Percentiles rank a stretch among this genome's conserved stretches.
Evolutionary conservation across 2,329 filamentous ascomycete species (phyloP).

Genomic region (Curvularia verruculosa): DNA sequence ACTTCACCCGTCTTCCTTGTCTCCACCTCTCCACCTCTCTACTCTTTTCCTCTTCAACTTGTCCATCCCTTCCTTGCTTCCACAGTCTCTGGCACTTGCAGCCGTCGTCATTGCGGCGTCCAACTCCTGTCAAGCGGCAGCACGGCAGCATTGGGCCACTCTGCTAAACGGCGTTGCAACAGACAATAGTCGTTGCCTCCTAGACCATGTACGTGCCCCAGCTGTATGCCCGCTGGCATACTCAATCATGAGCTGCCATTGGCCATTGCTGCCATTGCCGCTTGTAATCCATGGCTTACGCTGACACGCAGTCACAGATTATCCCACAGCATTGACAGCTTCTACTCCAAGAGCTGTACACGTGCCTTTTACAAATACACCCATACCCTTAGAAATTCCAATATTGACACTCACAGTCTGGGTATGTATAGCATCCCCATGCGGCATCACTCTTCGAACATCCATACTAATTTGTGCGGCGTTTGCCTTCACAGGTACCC

Average conservation of each 20-base stretch:
- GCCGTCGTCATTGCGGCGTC: background rate
- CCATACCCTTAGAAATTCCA: background rate
- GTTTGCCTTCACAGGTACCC: slow-evolving; percentile 23
- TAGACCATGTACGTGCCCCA: background rate
- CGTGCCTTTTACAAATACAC: slow-evolving; percentile 1
- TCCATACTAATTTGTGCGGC: slow-evolving; percentile 17
- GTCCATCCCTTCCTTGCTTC: background rate
- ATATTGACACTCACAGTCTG: no score
- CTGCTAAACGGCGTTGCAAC: background rate
- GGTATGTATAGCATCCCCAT: background rate
- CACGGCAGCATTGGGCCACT: background rate
- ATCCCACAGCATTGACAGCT: background rate
- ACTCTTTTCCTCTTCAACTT: background rate
- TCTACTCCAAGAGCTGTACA: background rate
- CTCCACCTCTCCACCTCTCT: slow-evolving; percentile 14
- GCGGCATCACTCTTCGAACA: background rate
- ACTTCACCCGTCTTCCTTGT: slow-evolving; percentile 6
- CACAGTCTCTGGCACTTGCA: background rate
- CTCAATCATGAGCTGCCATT: background rate
- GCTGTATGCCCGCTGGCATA: background rate
- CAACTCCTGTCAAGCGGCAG: background rate
- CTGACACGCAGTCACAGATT: background rate
- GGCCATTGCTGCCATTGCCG: no score
- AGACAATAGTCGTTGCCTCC: background rate
- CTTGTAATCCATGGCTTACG: no score